phyloP scores from a whole-genome alignment of 2,329 filamentous ascomycete genomes.

The Stemphylium lycopersici region DNA sequence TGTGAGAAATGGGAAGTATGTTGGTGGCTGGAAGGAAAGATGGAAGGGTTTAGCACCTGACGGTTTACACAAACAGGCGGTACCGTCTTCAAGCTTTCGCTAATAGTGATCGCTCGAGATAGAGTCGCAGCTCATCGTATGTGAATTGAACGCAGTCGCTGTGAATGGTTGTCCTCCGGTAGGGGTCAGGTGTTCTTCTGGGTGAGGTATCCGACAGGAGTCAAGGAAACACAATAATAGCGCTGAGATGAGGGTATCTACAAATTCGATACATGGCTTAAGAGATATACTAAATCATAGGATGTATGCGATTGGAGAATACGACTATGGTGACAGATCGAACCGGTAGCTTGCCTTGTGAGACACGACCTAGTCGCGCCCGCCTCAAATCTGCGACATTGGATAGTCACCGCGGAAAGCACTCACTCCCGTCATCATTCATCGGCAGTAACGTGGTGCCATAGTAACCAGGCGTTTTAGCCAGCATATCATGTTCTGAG shows the following conservation, averaged over 20 bases:
- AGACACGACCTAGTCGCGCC: slow-evolving; percentile 15
- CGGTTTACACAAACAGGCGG: slow-evolving; percentile 1
- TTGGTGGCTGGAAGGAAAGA: background rate
- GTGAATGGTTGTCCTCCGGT: background rate
- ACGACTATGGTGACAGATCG: slow-evolving; percentile 21
- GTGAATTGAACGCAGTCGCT: background rate
- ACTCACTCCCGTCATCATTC: background rate
- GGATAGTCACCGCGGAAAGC: slow-evolving; percentile 1
- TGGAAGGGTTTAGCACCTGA: background rate
- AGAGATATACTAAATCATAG: background rate
- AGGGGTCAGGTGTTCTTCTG: no score
- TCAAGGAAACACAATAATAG: background rate
- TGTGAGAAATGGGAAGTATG: background rate
- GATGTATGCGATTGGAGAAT: background rate
- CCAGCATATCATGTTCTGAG: background rate
- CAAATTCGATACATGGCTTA: background rate
- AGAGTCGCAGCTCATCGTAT: no score
- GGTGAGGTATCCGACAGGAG: background rate
- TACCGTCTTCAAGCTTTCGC: background rate
- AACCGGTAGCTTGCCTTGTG: background rate
- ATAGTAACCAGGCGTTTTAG: background rate
- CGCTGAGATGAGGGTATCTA: background rate
- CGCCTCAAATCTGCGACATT: slow-evolving; percentile 7
- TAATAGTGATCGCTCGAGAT: no score
- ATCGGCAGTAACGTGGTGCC: background rate